These are phyloP conservation scores for Neurospora pannonica DNA, from an alignment of 495 filamentous ascomycete genomes.

Conservation along the genomic window DNA sequence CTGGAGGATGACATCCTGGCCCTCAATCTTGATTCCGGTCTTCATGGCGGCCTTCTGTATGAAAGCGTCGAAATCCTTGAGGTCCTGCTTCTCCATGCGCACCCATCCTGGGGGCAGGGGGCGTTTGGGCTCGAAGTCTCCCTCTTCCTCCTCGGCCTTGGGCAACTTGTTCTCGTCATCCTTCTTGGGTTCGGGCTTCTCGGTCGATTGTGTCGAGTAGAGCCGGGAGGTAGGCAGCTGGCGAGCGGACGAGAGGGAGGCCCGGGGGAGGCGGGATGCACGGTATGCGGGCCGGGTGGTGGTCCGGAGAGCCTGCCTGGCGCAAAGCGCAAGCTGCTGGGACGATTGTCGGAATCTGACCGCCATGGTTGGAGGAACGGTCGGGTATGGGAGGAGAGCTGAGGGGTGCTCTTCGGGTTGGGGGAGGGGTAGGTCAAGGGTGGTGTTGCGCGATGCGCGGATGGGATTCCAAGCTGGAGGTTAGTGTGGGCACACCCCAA, in stretches of 20 bases:
- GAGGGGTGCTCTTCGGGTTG: constrained; percentile 2
- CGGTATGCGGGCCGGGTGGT: constrained; percentile 9
- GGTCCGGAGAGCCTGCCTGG: constrained; percentile 14
- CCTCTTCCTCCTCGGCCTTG: neutral
- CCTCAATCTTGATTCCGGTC: neutral
- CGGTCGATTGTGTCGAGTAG: constrained; percentile 14
- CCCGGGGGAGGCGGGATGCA: constrained; percentile 8
- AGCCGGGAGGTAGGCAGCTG: constrained; percentile 5
- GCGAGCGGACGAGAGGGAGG: constrained; percentile 3
- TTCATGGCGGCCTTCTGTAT: neutral
- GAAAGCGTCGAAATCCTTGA: constrained; percentile 1
- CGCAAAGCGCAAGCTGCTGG: constrained; percentile 20
- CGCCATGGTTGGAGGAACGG: constrained; percentile 3
- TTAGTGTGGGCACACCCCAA: neutral
- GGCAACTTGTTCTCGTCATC: neutral
- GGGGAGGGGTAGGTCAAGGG: neutral
- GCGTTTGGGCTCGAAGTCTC: neutral
- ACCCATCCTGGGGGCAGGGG: constrained; percentile 28
- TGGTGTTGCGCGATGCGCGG: neutral
- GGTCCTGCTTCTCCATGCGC: constrained; percentile 21
- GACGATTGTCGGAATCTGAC: constrained; percentile 22
- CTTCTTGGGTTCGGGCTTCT: neutral
- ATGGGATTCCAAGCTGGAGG: neutral
- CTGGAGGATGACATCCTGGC: constrained; percentile 2
- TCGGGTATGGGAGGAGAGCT: neutral